These are phyloP conservation scores for Ramalina intermedia DNA, from an alignment of 495 filamentous ascomycete species.

Conservation along the genomic window DNA sequence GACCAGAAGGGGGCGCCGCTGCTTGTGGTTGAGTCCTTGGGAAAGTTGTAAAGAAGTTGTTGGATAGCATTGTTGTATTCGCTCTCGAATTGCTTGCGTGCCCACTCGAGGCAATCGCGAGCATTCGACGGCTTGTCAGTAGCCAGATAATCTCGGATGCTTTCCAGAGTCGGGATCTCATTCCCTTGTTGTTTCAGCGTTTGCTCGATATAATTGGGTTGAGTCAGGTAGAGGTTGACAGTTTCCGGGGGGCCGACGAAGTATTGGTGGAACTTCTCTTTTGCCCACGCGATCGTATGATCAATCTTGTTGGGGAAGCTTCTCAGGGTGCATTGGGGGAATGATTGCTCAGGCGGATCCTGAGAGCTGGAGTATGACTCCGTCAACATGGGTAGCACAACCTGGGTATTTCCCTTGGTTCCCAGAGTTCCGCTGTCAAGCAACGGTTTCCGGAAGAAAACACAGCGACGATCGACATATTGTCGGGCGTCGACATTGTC, in stretches of 20 bases:
- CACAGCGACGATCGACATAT: conserved; percentile 93
- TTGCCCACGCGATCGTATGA: conserved; percentile 97
- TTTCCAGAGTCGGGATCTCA: conserved; percentile 89
- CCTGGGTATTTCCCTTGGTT: conserved; percentile 97
- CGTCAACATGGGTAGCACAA: conserved; percentile 76
- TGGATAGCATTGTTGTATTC: conserved; percentile 96
- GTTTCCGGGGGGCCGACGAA: conserved; percentile 91
- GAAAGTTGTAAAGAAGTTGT: conserved; percentile 95
- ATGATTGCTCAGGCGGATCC: conserved; percentile 95
- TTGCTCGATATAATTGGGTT: conserved; percentile 79
- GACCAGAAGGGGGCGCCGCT: conserved; percentile 94
- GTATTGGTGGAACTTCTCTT: conserved; percentile 84
- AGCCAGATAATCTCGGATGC: conserved; percentile 79
- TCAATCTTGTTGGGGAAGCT: conserved; percentile 99
- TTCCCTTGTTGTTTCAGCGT: conserved; percentile 90
- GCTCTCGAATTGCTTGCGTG: conserved; percentile 81
- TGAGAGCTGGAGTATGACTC: conserved; percentile 98
- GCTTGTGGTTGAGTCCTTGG: conserved; percentile 78
- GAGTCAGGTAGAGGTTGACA: conserved; percentile 84
- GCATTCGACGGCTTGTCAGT: conserved; percentile 84
- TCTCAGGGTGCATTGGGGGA: conserved; percentile 95
- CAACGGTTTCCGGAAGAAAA: conserved; percentile 95
- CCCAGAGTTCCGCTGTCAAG: conserved; percentile 94
- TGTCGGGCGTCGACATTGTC: conserved; percentile 97
- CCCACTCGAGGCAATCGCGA: conserved; percentile 94